Evolutionary conservation across 2,329 filamentous ascomycete genomes (phyloP), one percentile per base, ranked within the genome.

Genomic region (Pseudonectria buxi): DNA sequence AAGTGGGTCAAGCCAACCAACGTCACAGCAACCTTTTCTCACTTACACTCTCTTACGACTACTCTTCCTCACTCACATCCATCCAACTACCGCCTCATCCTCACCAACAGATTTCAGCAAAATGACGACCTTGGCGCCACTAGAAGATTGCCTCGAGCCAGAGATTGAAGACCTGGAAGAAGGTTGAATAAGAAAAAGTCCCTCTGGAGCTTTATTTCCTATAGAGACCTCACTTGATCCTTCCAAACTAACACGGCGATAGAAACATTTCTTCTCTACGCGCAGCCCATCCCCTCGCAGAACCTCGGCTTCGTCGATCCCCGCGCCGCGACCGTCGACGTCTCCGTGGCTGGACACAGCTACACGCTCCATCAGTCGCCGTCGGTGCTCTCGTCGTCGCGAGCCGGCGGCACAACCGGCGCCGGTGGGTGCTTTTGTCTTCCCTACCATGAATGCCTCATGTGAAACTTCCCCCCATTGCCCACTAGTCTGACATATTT

Each of bases 181-280:
- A 63, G 69, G 70, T 61, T 45, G 43, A 41, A 26, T 7, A 15
- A 45, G 43, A 41, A 26, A 9, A 15, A 18, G 29, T 18, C 33
- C n/a, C 33, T 14, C 24, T n/a, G n/a, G n/a, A n/a, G n/a, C n/a
- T n/a, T n/a, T n/a, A n/a, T n/a, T n/a, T n/a, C n/a, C n/a, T n/a
- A n/a, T n/a, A n/a, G n/a, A n/a, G n/a, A n/a, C n/a, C n/a, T n/a
- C n/a, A n/a, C n/a, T n/a, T n/a, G n/a, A n/a, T n/a, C n/a, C n/a
- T n/a, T n/a, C n/a, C n/a, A n/a, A n/a, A 34, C 33, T 43, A 27
- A 37, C 29, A 29, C 29, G 7, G 13, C 22, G 12, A 22, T n/a
- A 95, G 90, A 96, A 65, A 86, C 86, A 4, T 95, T 94, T 55
- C 64, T 89, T 26, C 72, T 95, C 36, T 95, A 94, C 67, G 82